Base-by-base conservation (phyloP, 2,329 filamentous ascomycete genomes). In the Diaporthe sp. region DNA sequence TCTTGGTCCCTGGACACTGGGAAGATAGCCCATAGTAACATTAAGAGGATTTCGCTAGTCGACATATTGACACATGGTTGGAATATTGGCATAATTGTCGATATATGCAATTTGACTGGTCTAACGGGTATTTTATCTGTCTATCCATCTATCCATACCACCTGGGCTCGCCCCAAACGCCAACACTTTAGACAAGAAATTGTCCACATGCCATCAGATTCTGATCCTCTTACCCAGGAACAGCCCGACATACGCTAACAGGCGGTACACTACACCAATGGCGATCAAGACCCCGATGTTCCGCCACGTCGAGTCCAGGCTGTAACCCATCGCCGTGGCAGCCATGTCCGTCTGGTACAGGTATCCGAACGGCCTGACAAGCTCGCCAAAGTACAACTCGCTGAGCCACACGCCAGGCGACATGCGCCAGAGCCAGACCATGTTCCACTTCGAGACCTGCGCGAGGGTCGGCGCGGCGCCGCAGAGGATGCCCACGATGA, bases 331-430 rank as follows among this genome's bases (percentile, higher is more conserved):
- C 2, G 77, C 77, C 17, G 81, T 27, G 0, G 83, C 81, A 7
- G 88, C 88, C 42, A 84, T 59, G 1, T 90, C 83, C 17, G 89
- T 82, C 17, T 88, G 76, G 79, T 90, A 91, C 7, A 91, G 77
- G 75, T 89, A 87, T 0, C 76, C 79, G 75, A 89, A 83, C 1
- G 88, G 88, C 35, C 77, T 79, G 6, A 90, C 80, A 68, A 90
- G 85, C 78, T 88, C 82, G 0, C 85, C 86, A 76, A 90, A 90
- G 78, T 90, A 91, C 17, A 87, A 79, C 79, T 91, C 89, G 0
- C 88, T 86, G 32, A 90, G 82, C 89, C 88, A 91, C 0, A 87
- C 87, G 3, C 86, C 89, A 0, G 89, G 89, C 13, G 84, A 86
- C 22, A 84, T 78, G 19, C 89, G 82, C 88, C 89, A 91, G 15